Percentiles rank a stretch among this genome's conserved stretches.
phyloP scores from a whole-genome alignment of 2,329 filamentous ascomycete genomes.

The Beauveria sp. region DNA sequence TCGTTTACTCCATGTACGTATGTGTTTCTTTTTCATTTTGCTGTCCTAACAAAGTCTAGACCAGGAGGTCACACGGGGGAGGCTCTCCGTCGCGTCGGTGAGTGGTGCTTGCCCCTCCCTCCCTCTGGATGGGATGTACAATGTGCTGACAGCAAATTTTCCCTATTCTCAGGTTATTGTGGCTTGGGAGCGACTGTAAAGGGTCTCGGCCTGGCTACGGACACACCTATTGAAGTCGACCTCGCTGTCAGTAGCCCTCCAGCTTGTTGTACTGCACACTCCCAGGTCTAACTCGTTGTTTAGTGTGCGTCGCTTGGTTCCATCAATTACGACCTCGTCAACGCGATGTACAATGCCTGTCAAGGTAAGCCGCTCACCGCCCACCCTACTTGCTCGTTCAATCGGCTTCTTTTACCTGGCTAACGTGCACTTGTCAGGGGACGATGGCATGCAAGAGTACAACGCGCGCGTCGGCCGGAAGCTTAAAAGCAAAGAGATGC shows the following conservation, averaged over 20 bases:
- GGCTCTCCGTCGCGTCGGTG: conserved; percentile 23
- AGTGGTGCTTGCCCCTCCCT: conserved; percentile 13
- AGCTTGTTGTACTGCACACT: neutral
- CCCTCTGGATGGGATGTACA: neutral
- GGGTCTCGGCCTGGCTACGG: conserved; percentile 52
- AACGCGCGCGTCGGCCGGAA: conserved; percentile 28
- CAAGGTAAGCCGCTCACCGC: conserved; percentile 35
- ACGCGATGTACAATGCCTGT: conserved; percentile 45
- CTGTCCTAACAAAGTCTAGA: conserved; percentile 20
- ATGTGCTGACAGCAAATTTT: neutral
- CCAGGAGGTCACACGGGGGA: conserved; percentile 28
- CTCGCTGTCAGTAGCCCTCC: conserved; percentile 49
- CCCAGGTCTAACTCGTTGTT: neutral
- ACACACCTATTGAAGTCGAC: conserved; percentile 57
- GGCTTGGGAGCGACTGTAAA: conserved; percentile 63
- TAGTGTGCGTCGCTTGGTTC: conserved; percentile 76
- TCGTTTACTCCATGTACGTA: conserved; percentile 76
- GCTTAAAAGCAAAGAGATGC: conserved; percentile 17
- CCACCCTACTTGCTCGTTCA: neutral
- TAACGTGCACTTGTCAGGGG: conserved; percentile 18
- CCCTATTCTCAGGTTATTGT: conserved; percentile 52
- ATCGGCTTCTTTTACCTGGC: conserved; percentile 2
- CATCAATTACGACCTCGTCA: conserved; percentile 60
- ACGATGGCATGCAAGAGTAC: conserved; percentile 38
- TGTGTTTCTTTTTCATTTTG: neutral